Evolutionary conservation across 805 yeast genomes (phyloP).

Genomic region (Komagataella pseudopastoris): DNA sequence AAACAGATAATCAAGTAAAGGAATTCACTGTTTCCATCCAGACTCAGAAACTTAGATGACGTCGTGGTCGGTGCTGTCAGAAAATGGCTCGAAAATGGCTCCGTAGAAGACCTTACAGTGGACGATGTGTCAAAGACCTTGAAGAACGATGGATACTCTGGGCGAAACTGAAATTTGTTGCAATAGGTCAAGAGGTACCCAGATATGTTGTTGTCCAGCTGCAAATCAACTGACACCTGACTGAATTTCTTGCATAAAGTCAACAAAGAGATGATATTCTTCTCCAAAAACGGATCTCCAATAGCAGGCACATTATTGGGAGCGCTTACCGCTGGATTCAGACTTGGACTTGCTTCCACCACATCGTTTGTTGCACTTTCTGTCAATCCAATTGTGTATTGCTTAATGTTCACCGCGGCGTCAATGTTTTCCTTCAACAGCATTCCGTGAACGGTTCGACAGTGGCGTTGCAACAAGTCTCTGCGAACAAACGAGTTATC

Average conservation of each 20-base stretch:
- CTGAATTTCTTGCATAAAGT: slow-evolving; percentile 15
- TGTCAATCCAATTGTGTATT: slow-evolving; percentile 1
- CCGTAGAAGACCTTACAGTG: slow-evolving; percentile 8
- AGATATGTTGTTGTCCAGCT: slow-evolving; percentile 11
- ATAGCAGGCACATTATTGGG: not conserved
- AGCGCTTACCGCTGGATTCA: not conserved
- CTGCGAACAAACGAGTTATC: slow-evolving; percentile 64
- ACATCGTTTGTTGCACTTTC: not conserved
- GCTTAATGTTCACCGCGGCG: slow-evolving; percentile 4
- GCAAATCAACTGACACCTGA: slow-evolving; percentile 8
- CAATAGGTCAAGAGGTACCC: slow-evolving; percentile 9
- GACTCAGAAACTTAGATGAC: slow-evolving; percentile 9
- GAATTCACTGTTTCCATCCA: slow-evolving; percentile 21
- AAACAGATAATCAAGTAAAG: slow-evolving; percentile 30
- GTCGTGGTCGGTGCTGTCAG: slow-evolving; percentile 8
- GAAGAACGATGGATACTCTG: not conserved
- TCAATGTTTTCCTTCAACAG: slow-evolving; percentile 14
- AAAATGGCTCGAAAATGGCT: slow-evolving; percentile 5
- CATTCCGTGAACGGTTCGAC: slow-evolving; percentile 58
- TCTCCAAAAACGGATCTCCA: slow-evolving; percentile 1
- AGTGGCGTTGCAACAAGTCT: slow-evolving; percentile 65
- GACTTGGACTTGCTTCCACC: not conserved
- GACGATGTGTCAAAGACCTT: slow-evolving; percentile 8
- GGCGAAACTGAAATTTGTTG: not conserved
- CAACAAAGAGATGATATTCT: slow-evolving; percentile 1